Base-by-base conservation (phyloP, 768 basidiomycete genomes). In the Russula brevipes region DNA sequence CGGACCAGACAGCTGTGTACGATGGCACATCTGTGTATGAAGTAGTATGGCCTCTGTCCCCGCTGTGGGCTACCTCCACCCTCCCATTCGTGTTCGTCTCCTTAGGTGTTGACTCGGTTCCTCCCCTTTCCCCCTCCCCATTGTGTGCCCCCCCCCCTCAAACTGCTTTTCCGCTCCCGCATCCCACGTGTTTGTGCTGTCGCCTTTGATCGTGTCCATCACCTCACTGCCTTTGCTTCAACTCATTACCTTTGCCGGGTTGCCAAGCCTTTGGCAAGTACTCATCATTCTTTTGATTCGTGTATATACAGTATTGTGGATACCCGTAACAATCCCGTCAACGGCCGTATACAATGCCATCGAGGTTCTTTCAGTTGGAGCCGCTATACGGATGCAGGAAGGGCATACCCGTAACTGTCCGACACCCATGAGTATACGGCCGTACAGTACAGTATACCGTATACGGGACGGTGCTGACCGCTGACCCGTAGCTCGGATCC, bases 241-340 rank as follows among this genome's bases (percentile, higher is more conserved):
- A 46, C 45, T 47, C 49, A 55, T 45, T 46, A 35, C 51, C 17
- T 42, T 58, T 35, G n/a, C 46, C 36, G 42, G 51, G 62, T 42
- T 56, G 9, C 17, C 17, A 16, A 19, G 12, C 54, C 30, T 38
- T 7, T 44, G 54, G 61, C 36, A 50, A 63, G 64, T 61, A 65
- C 56, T 31, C 60, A 7, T 51, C 54, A 52, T 19, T 57, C 46
- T 10, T 53, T 52, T 56, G 24, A 24, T 24, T 24, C 24, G 24
- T 24, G 24, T 24, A 24, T 24, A 1, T 24, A 1, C 24, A 24
- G 24, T 24, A 24, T 24, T 24, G 24, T 24, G 24, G 24, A 24
- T 24, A 24, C 24, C 24, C 24, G 24, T 24, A 24, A 24, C 24
- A 24, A 24, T 24, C 24, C 24, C 24, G 24, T 24, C 24, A 24